A percentile compares a stretch with the other conserved stretches of the same genome.
Evolutionary conservation across 1,284 basidiomycete species (phyloP).

Genomic region (Rhodofomes roseus): DNA sequence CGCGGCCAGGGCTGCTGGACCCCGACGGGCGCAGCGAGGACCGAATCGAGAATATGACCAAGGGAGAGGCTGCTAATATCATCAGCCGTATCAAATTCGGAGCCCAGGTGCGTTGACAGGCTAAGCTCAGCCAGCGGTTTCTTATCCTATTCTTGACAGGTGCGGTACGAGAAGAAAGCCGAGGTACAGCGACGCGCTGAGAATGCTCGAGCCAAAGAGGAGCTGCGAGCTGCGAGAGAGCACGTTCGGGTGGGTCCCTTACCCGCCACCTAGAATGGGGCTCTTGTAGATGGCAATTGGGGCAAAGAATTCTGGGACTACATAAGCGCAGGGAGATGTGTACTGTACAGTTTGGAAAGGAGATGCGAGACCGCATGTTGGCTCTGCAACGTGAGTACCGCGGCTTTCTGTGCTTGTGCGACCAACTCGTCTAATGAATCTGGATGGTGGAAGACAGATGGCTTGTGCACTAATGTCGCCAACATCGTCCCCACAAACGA

Average conservation of each 20-base stretch:
- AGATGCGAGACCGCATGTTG: conserved; percentile 61
- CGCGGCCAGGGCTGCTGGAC: conserved; percentile 21
- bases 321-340: not conserved
- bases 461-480: conserved; percentile 47
- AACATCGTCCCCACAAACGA: conserved; percentile 79
- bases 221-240: conserved; percentile 44
- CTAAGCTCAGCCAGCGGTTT: not conserved
- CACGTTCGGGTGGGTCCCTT: conserved; percentile 60
- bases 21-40: conserved; percentile 10
- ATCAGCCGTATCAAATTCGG: conserved; percentile 78
- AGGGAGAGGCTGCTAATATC: conserved; percentile 76
- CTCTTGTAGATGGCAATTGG: too few species aligned
- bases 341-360: conserved; percentile 34
- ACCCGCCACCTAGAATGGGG: not conserved
- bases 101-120: conserved; percentile 46
- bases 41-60: conserved; percentile 45
- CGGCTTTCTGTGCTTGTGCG: conserved; percentile 57
- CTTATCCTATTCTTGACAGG: conserved; percentile 34
- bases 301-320: not conserved
- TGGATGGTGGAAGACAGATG: conserved; percentile 43
- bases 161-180: conserved; percentile 51
- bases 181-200: conserved; percentile 38
- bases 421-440: conserved; percentile 40
- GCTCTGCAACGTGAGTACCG: conserved; percentile 60
- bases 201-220: conserved; percentile 41